Conservation (phyloP, 345 rosid species). For the Mallotus nudiflorus region DNA sequence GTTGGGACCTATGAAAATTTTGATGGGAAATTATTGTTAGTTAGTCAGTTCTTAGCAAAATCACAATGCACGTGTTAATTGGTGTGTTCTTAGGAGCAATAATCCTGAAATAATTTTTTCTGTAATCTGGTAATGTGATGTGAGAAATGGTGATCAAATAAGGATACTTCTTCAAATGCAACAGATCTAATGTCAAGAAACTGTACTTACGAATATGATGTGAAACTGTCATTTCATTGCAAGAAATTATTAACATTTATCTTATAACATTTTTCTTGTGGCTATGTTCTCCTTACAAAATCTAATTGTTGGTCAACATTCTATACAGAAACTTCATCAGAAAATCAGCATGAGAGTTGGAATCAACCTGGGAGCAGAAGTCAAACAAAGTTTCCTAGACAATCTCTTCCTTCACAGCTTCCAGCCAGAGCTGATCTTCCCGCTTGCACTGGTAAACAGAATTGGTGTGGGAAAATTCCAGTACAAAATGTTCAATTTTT, state of each 20-base stretch:
- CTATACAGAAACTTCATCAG: constrained; percentile 51
- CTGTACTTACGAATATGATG: neutral
- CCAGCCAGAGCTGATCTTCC: constrained; percentile 91
- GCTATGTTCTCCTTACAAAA: constrained; percentile 7
- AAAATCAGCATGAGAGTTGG: constrained; percentile 54
- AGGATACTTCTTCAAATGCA: neutral
- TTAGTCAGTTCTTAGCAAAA: neutral
- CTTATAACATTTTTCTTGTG: neutral
- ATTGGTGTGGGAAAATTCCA: neutral
- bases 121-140: neutral
- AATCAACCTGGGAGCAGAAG: constrained; percentile 46
- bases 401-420: constrained; percentile 76
- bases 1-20: neutral
- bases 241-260: neutral
- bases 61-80: neutral
- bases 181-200: neutral
- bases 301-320: constrained; percentile 19
- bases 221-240: neutral
- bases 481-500: neutral
- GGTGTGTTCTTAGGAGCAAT: neutral
- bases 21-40: neutral
- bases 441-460: constrained; percentile 68
- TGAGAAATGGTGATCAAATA: neutral
- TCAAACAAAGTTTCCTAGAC: constrained; percentile 52
- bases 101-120: neutral